Base-by-base conservation (phyloP, 768 basidiomycete genomes). In the Suillus spraguei region DNA sequence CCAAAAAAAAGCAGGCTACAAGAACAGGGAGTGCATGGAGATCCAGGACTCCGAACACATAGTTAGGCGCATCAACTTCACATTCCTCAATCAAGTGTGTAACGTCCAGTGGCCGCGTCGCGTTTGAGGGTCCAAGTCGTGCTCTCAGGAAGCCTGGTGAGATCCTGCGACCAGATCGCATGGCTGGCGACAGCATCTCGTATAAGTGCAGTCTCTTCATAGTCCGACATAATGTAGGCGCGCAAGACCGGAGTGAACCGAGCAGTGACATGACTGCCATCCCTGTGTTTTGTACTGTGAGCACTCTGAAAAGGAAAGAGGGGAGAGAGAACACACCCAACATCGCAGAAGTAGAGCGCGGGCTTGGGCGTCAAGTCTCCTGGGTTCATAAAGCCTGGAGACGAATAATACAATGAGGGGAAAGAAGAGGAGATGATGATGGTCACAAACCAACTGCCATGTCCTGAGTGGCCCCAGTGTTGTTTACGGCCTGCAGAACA, bases 141-240 rank as follows among this genome's bases (percentile, higher is more conserved):
- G 59, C 1, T 10, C 16, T 55, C n/a, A 4, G 7, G 0, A 6
- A 56, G 59, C 16, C 4, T 28, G 1, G 24, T 1, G 1, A 60
- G 59, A 20, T 56, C 28, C 4, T 35, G 20, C 28, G 20, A 2
- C 59, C 47, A 60, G 17, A 60, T 54, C 47, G 9, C 14, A n/a
- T n/a, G n/a, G n/a, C n/a, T n/a, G n/a, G n/a, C 32, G 47, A 60
- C 55, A 24, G 47, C 59, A 17, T 5, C 28, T 24, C 35, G n/a
- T 17, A 53, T 4, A 2, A 60, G 28, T 5, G 44, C 9, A 10
- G 46, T 28, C 16, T 55, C 59, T 36, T 60, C 47, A 60, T 60
- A 60, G 47, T 60, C 59, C 8, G 59, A 60, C 9, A 20, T 56
- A 28, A 60, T 60, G 28, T 60, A 60, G 20, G 28, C 50, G 2